These are phyloP conservation scores for Chalciporus chontae DNA, from an alignment of 768 basidiomycete genomes.

Conservation along the genomic window DNA sequence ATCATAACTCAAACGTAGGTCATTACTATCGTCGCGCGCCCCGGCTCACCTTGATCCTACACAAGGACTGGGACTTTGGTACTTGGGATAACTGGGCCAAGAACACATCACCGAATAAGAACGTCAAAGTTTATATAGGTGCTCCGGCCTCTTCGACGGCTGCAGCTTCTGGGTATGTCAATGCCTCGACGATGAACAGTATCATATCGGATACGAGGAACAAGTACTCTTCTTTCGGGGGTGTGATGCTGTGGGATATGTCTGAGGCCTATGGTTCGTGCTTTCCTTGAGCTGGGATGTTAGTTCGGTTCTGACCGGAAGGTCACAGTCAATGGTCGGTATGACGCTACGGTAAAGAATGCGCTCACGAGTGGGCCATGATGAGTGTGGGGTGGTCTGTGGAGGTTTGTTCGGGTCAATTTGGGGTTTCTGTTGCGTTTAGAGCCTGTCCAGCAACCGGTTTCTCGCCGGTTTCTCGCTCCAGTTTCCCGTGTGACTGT, in stretches of 20 bases:
- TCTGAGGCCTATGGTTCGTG: slow-evolving; percentile 42
- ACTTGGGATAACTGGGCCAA: slow-evolving; percentile 49
- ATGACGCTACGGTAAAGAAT: slow-evolving; percentile 57
- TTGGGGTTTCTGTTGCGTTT: background rate
- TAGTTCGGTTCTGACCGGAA: background rate
- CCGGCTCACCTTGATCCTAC: background rate
- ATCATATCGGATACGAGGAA: slow-evolving; percentile 34
- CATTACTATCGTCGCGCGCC: background rate
- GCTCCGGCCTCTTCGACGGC: slow-evolving; percentile 43
- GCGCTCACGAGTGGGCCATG: slow-evolving; percentile 43
- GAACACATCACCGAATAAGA: slow-evolving; percentile 39
- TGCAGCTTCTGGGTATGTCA: slow-evolving; percentile 44
- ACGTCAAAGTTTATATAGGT: slow-evolving; percentile 49
- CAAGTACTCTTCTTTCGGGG: slow-evolving; percentile 44
- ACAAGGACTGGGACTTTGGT: slow-evolving; percentile 47
- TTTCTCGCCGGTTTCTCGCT: too few species aligned
- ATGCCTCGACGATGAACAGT: slow-evolving; percentile 29
- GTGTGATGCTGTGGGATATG: slow-evolving; percentile 43
- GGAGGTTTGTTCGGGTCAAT: too few species aligned
- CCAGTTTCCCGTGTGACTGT: too few species aligned
- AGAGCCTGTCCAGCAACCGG: background rate
- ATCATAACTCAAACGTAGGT: slow-evolving; percentile 42
- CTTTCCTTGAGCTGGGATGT: background rate
- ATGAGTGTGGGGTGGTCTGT: too few species aligned
- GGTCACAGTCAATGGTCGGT: slow-evolving; percentile 48